Conservation (phyloP, 768 basidiomycete genomes). For the Russula griseocarnosa region DNA sequence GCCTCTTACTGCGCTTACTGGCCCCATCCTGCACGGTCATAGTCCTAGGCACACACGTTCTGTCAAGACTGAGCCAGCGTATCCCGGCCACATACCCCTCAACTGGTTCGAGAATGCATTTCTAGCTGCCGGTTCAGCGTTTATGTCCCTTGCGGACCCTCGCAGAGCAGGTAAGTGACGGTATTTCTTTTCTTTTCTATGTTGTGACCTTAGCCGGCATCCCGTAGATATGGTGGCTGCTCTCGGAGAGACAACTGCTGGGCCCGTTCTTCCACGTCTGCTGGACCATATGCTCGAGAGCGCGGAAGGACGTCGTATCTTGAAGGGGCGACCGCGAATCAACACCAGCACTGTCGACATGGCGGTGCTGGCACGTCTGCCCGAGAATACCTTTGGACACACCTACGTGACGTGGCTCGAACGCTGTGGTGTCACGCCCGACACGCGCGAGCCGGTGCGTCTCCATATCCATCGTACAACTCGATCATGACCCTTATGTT, state of each 20-base stretch:
- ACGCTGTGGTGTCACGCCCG: constrained; percentile 83
- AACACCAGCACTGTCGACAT: constrained; percentile 75
- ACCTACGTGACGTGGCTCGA: constrained; percentile 90
- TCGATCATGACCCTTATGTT: constrained; percentile 2
- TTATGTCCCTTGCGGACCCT: constrained; percentile 81
- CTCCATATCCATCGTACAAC: neutral
- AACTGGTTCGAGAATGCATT: constrained; percentile 79
- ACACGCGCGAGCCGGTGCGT: constrained; percentile 84
- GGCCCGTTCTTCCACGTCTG: constrained; percentile 67
- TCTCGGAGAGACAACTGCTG: constrained; percentile 87
- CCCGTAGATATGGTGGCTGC: constrained; percentile 91
- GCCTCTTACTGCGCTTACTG: neutral
- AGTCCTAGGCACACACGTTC: constrained; percentile 16
- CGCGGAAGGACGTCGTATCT: constrained; percentile 76
- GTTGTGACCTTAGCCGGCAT: neutral
- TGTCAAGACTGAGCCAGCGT: constrained; percentile 42
- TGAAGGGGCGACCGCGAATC: constrained; percentile 79
- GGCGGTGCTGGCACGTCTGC: constrained; percentile 56
- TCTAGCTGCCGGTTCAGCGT: constrained; percentile 78
- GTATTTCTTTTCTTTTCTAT: constrained; percentile 9
- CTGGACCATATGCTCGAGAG: constrained; percentile 74
- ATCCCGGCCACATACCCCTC: constrained; percentile 80
- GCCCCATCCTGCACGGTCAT: neutral
- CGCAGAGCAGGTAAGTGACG: constrained; percentile 68
- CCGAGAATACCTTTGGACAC: constrained; percentile 78